phyloP scores from a whole-genome alignment of 78 protist species.

The Dictyostelium brefeldianum region DNA sequence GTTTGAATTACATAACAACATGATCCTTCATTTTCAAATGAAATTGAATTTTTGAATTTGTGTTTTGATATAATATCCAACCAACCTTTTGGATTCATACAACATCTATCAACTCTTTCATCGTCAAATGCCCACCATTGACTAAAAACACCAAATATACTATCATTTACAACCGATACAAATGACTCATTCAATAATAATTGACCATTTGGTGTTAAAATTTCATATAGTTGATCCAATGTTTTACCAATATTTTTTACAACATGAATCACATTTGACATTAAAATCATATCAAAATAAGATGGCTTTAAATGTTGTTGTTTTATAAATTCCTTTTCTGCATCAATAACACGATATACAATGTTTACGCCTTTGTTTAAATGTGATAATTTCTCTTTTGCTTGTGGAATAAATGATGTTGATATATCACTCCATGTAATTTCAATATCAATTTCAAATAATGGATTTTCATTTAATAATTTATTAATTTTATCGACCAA shows the following conservation, averaged over 20 bases:
- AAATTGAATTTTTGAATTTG: not conserved
- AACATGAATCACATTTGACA: conserved; percentile 2
- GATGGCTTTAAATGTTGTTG: not conserved
- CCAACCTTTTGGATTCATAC: not conserved
- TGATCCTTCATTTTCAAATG: not conserved
- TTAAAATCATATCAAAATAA: not conserved
- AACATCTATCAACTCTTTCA: not conserved
- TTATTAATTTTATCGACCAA: not conserved
- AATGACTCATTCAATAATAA: not conserved
- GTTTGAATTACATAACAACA: not conserved
- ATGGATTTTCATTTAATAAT: not conserved
- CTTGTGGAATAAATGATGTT: not conserved
- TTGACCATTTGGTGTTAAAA: not conserved
- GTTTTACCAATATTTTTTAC: not conserved
- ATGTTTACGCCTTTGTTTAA: not conserved
- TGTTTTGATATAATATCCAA: not conserved
- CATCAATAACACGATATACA: not conserved
- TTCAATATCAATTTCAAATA: not conserved
- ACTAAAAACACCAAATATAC: not conserved
- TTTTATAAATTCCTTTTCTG: not conserved
- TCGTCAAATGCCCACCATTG: conserved; percentile 13
- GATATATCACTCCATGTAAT: conserved; percentile 6
- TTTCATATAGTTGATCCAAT: not conserved
- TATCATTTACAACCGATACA: not conserved
- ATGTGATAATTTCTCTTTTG: not conserved